These are phyloP conservation scores for Papiliotrema nemorosa DNA, from an alignment of 1,284 basidiomycete genomes.

Conservation along the genomic window DNA sequence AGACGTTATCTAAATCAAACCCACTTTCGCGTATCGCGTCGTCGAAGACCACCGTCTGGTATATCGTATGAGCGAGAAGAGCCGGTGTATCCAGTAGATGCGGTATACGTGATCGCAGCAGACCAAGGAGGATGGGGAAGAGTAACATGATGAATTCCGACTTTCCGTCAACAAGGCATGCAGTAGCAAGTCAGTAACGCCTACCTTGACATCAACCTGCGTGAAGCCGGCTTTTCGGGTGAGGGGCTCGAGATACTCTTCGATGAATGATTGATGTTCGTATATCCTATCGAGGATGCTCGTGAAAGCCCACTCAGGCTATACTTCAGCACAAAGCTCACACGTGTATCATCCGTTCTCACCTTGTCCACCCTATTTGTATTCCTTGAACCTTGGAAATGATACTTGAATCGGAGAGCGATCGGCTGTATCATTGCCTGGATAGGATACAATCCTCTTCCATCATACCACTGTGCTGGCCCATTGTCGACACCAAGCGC, in stretches of 20 bases:
- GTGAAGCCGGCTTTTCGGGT: slow-evolving; percentile 61
- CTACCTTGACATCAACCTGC: slow-evolving; percentile 70
- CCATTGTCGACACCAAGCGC: slow-evolving; percentile 47
- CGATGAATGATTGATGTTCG: slow-evolving; percentile 74
- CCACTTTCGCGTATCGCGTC: slow-evolving; percentile 71
- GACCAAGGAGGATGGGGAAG: slow-evolving; percentile 64
- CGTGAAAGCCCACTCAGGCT: slow-evolving; percentile 97
- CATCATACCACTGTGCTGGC: slow-evolving; percentile 35
- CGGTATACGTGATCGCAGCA: slow-evolving; percentile 71
- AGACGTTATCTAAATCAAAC: slow-evolving; percentile 58
- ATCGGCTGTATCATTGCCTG: slow-evolving; percentile 82
- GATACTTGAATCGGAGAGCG: slow-evolving; percentile 85
- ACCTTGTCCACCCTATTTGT: slow-evolving; percentile 95
- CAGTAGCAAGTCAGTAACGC: slow-evolving; percentile 21
- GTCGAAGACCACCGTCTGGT: slow-evolving; percentile 86
- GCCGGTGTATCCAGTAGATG: slow-evolving; percentile 72
- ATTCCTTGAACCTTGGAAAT: slow-evolving; percentile 80
- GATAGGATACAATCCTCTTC: slow-evolving; percentile 68
- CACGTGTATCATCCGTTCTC: slow-evolving; percentile 7
- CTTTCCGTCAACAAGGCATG: slow-evolving; percentile 48
- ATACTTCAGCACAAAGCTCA: slow-evolving; percentile 3
- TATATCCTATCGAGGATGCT: slow-evolving; percentile 80
- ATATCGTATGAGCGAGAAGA: slow-evolving; percentile 89
- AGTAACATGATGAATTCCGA: slow-evolving; percentile 73
- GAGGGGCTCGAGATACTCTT: slow-evolving; percentile 69